These are phyloP conservation scores for Oryza punctata DNA, from an alignment of 176 grass and related monocot species.

Conservation along the genomic window DNA sequence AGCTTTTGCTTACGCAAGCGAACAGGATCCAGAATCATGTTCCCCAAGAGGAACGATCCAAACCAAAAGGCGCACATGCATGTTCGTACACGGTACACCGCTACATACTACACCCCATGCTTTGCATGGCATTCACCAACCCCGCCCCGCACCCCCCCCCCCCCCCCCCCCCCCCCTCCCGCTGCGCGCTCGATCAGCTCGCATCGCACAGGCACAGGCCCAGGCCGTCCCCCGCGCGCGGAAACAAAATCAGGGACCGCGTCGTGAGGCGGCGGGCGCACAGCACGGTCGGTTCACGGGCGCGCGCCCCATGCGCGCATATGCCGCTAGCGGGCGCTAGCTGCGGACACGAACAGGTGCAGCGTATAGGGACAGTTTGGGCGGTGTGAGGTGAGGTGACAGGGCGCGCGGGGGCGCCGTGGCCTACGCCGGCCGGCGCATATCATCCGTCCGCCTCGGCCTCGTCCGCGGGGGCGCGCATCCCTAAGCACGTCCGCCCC, in stretches of 20 bases:
- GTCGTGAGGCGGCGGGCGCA: not conserved
- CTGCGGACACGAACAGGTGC: not conserved
- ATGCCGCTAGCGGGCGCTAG: not conserved
- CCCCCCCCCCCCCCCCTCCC: not conserved
- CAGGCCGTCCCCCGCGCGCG: not conserved
- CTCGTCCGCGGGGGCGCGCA: not conserved
- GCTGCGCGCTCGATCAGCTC: not conserved
- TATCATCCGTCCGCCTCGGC: not conserved
- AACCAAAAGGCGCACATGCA: not conserved
- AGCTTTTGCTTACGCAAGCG: not conserved
- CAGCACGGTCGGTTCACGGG: constrained; percentile 39
- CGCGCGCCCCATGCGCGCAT: not conserved
- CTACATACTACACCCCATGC: too few relatives aligned
- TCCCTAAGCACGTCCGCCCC: not conserved
- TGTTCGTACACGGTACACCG: not conserved
- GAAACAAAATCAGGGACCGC: constrained; percentile 6
- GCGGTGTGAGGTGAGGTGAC: constrained; percentile 17
- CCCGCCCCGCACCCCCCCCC: not conserved
- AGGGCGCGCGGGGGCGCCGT: not conserved
- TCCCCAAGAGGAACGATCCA: not conserved
- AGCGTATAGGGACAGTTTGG: constrained; percentile 19
- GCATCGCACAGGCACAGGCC: not conserved
- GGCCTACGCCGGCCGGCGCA: not conserved
- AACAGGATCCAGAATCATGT: not conserved
- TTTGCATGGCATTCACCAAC: not conserved